phyloP scores from a whole-genome alignment of 2,329 filamentous ascomycete genomes.

The Fusarium floridanum region DNA sequence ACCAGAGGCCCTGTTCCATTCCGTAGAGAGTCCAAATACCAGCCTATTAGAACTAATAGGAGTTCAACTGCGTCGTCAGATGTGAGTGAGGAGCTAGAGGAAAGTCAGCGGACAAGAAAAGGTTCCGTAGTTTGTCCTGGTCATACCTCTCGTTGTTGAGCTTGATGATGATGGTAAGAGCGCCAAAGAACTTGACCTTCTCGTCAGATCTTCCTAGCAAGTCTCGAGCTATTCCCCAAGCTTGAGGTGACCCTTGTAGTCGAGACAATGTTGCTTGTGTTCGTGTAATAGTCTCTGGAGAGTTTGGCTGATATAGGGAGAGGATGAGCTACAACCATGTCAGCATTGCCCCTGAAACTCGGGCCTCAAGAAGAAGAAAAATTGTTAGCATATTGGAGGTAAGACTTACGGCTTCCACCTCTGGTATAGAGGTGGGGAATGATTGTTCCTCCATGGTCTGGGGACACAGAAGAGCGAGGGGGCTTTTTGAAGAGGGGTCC shows the following conservation, averaged over 20 bases:
- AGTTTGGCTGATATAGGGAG: constrained; percentile 66
- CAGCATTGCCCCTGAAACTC: constrained; percentile 8
- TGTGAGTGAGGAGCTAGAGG: constrained; percentile 61
- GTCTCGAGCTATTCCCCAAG: constrained; percentile 87
- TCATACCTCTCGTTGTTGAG: constrained; percentile 89
- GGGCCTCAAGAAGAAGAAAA: neutral
- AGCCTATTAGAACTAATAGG: constrained; percentile 70
- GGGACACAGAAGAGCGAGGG: neutral
- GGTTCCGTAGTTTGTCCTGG: neutral
- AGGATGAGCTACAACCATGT: constrained; percentile 58
- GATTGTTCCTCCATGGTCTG: constrained; percentile 31
- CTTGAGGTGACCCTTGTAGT: constrained; percentile 82
- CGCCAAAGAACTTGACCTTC: constrained; percentile 91
- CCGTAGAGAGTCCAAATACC: constrained; percentile 69
- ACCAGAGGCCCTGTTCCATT: constrained; percentile 71
- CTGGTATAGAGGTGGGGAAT: constrained; percentile 30
- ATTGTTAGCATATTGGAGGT: neutral
- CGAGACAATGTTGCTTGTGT: constrained; percentile 81
- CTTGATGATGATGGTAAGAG: constrained; percentile 93
- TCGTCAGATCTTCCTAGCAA: constrained; percentile 77
- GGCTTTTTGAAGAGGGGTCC: neutral
- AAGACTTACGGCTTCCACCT: constrained; percentile 39
- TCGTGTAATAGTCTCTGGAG: constrained; percentile 60
- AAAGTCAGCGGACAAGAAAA: neutral
- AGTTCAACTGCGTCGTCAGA: constrained; percentile 70